These are phyloP conservation scores for Penicillium coprophilum DNA, from an alignment of 495 filamentous ascomycete genomes.

Conservation along the genomic window DNA sequence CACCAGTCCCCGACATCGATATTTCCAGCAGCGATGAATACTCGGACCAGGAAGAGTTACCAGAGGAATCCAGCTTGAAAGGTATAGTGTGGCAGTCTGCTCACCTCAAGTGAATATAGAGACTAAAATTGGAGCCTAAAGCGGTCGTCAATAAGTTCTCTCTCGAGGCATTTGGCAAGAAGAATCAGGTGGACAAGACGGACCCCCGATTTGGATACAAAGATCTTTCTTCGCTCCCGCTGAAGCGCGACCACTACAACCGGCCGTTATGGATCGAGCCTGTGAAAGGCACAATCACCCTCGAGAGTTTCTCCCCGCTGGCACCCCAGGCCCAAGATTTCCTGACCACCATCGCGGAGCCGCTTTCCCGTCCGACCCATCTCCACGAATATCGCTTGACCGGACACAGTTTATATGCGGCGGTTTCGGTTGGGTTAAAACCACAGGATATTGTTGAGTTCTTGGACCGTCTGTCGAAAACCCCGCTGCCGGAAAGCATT, in stretches of 20 bases:
- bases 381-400: constrained; percentile 94
- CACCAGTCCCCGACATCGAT: constrained; percentile 64
- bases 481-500: constrained; percentile 74
- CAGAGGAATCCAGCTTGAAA: constrained; percentile 45
- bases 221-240: constrained; percentile 75
- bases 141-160: constrained; percentile 68
- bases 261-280: constrained; percentile 94
- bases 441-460: constrained; percentile 87
- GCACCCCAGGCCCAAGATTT: constrained; percentile 89
- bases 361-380: constrained; percentile 79
- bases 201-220: constrained; percentile 61
- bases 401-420: constrained; percentile 88
- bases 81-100: constrained; percentile 52
- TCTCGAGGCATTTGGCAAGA: constrained; percentile 51
- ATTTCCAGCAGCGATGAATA: constrained; percentile 70
- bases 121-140: constrained; percentile 32
- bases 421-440: constrained; percentile 85
- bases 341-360: constrained; percentile 92
- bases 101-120: constrained; percentile 26
- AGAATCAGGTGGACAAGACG: constrained; percentile 36
- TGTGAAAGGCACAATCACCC: constrained; percentile 74
- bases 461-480: constrained; percentile 85
- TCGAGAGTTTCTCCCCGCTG: constrained; percentile 92
- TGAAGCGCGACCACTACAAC: constrained; percentile 86
- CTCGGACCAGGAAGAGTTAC: constrained; percentile 58